phyloP scores from a whole-genome alignment of 208 protist species.

The Leishmania tarentolae region DNA sequence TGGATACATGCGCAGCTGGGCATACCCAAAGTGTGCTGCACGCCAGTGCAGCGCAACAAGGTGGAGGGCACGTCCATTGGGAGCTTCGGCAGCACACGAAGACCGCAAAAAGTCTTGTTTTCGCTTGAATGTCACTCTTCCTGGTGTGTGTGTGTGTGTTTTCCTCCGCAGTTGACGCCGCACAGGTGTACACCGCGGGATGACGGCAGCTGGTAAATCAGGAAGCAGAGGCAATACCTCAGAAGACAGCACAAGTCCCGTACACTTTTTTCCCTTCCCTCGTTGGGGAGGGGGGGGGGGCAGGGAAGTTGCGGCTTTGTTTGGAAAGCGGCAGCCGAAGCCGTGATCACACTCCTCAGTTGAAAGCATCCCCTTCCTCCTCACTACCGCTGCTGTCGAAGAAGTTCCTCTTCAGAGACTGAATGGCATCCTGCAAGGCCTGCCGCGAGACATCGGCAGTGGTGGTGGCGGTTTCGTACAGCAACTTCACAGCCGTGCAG shows the following conservation, averaged over 20 bases:
- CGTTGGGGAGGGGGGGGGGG: neutral
- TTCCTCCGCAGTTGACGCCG: neutral
- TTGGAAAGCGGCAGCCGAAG: neutral
- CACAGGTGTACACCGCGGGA: neutral
- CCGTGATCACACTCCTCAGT: conserved; percentile 7
- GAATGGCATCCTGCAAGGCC: conserved; percentile 44
- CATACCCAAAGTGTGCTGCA: neutral
- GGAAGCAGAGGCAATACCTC: conserved; percentile 7
- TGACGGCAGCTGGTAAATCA: neutral
- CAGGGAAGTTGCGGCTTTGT: neutral
- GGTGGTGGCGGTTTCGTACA: conserved; percentile 45
- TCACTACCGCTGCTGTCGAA: conserved; percentile 2
- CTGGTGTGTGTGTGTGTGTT: neutral
- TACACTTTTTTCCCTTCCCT: neutral
- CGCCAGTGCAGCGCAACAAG: neutral
- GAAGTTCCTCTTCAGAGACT: conserved; percentile 47
- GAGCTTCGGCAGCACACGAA: neutral
- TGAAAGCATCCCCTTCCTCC: neutral
- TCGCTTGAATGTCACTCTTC: neutral
- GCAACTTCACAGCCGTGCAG: conserved; percentile 40
- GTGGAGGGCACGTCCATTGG: neutral
- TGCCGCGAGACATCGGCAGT: conserved; percentile 46
- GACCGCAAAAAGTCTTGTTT: neutral
- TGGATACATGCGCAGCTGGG: neutral
- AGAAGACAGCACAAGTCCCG: neutral